These are phyloP conservation scores for Cardiospermum halicacabum DNA, from an alignment of 345 rosid species.

Conservation along the genomic window DNA sequence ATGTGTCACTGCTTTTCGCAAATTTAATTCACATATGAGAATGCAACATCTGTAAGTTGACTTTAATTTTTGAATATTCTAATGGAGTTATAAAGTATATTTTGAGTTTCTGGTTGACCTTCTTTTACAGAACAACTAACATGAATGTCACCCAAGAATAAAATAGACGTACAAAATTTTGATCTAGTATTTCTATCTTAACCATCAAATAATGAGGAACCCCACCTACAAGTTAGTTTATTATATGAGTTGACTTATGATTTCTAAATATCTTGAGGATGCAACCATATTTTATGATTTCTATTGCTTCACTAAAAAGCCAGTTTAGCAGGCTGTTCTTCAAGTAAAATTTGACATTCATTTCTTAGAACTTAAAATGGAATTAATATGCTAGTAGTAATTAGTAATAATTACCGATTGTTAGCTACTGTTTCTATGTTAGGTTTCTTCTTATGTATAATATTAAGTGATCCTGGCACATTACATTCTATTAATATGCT, in stretches of 20 bases:
- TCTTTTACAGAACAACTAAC: slow-evolving; percentile 6
- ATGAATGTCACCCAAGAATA: slow-evolving; percentile 9
- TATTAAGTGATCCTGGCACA: background rate
- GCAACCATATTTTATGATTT: background rate
- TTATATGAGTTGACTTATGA: slow-evolving; percentile 8
- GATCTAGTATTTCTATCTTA: slow-evolving; percentile 3
- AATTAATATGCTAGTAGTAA: background rate
- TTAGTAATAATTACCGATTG: background rate
- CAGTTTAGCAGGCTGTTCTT: background rate
- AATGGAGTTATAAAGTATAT: slow-evolving; percentile 2
- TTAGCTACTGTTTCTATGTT: background rate
- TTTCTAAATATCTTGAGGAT: background rate
- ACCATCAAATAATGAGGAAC: slow-evolving; percentile 1
- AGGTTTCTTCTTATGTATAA: background rate
- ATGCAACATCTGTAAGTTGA: background rate
- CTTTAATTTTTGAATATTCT: slow-evolving; percentile 6
- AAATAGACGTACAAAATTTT: background rate
- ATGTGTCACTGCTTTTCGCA: background rate
- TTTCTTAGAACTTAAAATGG: background rate
- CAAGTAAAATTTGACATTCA: background rate
- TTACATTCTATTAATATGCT: too few species aligned
- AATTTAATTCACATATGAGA: background rate
- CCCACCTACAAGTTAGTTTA: slow-evolving; percentile 3
- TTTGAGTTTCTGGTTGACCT: slow-evolving; percentile 18
- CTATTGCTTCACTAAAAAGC: background rate